phyloP scores from a whole-genome alignment of 2,329 filamentous ascomycete species.

The Claviceps citrina region DNA sequence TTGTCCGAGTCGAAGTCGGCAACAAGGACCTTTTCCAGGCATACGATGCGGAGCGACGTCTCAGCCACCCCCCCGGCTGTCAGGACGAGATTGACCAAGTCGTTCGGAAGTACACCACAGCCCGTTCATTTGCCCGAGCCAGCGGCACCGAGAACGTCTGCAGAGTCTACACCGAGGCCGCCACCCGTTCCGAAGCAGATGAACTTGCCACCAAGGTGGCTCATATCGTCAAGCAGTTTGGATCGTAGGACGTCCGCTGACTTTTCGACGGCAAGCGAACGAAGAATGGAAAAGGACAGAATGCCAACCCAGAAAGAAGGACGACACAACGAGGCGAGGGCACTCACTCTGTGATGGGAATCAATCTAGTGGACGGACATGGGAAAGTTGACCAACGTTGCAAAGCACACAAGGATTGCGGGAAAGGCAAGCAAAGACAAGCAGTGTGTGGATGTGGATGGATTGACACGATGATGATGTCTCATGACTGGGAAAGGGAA shows the following conservation, averaged over 20 bases:
- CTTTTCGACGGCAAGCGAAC: background rate
- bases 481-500: no score
- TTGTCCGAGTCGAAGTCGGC: constrained; percentile 81
- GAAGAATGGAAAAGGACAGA: no score
- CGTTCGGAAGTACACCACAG: constrained; percentile 82
- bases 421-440: no score
- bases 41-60: constrained; percentile 84
- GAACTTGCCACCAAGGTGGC: constrained; percentile 77
- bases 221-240: constrained; percentile 50
- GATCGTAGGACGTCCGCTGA: constrained; percentile 14
- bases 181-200: constrained; percentile 75
- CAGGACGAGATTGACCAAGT: constrained; percentile 77
- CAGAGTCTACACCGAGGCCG: constrained; percentile 88
- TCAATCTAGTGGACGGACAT: no score
- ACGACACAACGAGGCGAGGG: no score
- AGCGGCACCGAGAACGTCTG: constrained; percentile 94
- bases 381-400: no score
- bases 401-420: no score
- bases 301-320: no score
- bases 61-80: constrained; percentile 62
- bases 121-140: constrained; percentile 78
- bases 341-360: no score
- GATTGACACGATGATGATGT: no score
- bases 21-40: constrained; percentile 68
- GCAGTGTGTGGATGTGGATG: no score